Evolutionary conservation across 2,329 filamentous ascomycete genomes (phyloP), one percentile per base, ranked within the genome.

Genomic region (Ciborinia camelliae): DNA sequence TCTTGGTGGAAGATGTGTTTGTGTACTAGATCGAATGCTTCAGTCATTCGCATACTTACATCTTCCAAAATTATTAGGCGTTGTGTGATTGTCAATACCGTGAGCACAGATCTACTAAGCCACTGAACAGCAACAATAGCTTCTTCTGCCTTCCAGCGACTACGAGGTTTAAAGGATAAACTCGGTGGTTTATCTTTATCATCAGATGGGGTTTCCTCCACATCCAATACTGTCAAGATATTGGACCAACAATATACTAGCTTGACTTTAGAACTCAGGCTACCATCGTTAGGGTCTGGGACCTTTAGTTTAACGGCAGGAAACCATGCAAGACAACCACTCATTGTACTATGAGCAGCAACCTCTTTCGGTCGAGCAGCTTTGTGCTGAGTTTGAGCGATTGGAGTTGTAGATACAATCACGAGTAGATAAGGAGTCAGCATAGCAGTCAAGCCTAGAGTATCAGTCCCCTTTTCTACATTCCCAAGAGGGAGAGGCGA

Each of bases 161-260:
- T 96, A 64, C 93, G 87, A 3, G 92, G 85, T 73, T 84, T 87
- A 77, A 99, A 99, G 52, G 84, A 86, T 28, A 98, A 84, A 54
- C 83, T 87, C 1, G 91, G 85, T 4, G 90, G 91, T 72, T 91
- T 92, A 69, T 94, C 90, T 68, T 86, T 87, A 69, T 92, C 87
- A 18, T 86, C 84, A 0, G 83, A 78, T 26, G 83, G 82, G 15
- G 88, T 81, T 70, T 95, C 90, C 60, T 94, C 88, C 14, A 98
- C 86, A 68, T 99, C 95, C 30, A 99, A 79, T 6, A 99, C 88
- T 0, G 93, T 98, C 69, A 99, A 79, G n/a, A 98, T 87, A 73
- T 98, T 98, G 2, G 95, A 98, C 95, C 95, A 99, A 77, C 93
- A 97, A 78, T 99, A 99, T 0, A 91, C 94, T 23, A 99, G 83